Percentiles rank a stretch among this genome's conserved stretches.
These are phyloP conservation scores for Pleurotus djamor DNA, from an alignment of 768 basidiomycete genomes.

Conservation along the genomic window DNA sequence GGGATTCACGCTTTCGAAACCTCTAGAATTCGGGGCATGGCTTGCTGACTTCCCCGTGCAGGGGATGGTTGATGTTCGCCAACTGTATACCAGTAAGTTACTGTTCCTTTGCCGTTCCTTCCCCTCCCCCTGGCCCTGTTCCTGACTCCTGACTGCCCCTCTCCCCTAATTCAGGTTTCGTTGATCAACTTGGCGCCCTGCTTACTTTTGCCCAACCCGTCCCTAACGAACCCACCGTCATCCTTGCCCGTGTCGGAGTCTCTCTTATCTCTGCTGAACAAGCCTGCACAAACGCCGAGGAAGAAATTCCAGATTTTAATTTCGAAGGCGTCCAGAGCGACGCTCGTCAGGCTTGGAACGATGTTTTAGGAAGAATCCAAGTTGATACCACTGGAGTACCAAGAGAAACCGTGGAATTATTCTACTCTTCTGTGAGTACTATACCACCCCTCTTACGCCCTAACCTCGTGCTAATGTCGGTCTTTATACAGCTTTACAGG, in stretches of 20 bases:
- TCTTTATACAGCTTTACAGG: slow-evolving; percentile 43
- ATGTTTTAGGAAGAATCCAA: slow-evolving; percentile 51
- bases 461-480: not conserved
- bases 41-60: slow-evolving; percentile 45
- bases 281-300: slow-evolving; percentile 59
- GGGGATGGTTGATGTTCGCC: slow-evolving; percentile 40
- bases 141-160: not conserved
- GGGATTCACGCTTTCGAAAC: slow-evolving; percentile 41
- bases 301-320: slow-evolving; percentile 58
- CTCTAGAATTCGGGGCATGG: slow-evolving; percentile 57
- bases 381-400: slow-evolving; percentile 48
- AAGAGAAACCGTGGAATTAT: slow-evolving; percentile 45
- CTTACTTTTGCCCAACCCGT: slow-evolving; percentile 48
- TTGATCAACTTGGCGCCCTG: slow-evolving; percentile 50
- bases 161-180: slow-evolving; percentile 31
- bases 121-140: not conserved
- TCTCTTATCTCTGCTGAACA: slow-evolving; percentile 61
- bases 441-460: not conserved
- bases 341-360: slow-evolving; percentile 52
- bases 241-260: slow-evolving; percentile 62
- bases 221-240: slow-evolving; percentile 29
- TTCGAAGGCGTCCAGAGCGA: slow-evolving; percentile 46
- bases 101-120: not conserved
- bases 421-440: slow-evolving; percentile 55
- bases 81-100: slow-evolving; percentile 45